Conservation (phyloP, 192 early-diverging fungal species). For the Coemansia umbellata region DNA sequence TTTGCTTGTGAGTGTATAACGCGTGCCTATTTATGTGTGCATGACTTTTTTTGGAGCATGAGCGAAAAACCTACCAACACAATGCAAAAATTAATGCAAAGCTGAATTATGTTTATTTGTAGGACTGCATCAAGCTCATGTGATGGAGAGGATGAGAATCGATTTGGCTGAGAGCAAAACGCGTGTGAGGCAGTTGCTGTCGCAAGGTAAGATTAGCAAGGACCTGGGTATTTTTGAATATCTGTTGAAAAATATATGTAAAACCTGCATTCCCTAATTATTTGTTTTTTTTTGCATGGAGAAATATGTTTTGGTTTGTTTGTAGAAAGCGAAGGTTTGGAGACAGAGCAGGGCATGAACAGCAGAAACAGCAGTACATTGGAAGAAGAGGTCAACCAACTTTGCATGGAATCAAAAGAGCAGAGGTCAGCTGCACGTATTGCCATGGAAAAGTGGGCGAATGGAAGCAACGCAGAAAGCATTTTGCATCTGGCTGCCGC, state of each 20-base stretch:
- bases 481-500: slow-evolving; percentile 6
- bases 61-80: not conserved
- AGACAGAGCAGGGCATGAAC: no score
- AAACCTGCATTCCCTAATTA: no score
- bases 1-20: no score
- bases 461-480: slow-evolving; percentile 3
- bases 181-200: not conserved
- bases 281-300: no score
- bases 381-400: not conserved
- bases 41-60: no score
- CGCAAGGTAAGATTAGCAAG: not conserved
- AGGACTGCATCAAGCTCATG: slow-evolving; percentile 1
- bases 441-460: slow-evolving; percentile 14
- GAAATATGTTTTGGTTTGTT: no score
- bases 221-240: no score
- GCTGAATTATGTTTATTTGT: not conserved
- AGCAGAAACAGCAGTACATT: not conserved
- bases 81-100: slow-evolving; percentile 1
- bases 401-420: not conserved
- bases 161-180: not conserved
- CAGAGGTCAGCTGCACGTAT: slow-evolving; percentile 12
- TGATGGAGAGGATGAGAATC: slow-evolving; percentile 1
- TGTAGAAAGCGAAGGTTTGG: no score
- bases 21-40: slow-evolving; percentile 7
- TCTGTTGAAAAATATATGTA: no score